Base-by-base conservation (phyloP, 306 rosid species). In the Mimosa pudica region DNA sequence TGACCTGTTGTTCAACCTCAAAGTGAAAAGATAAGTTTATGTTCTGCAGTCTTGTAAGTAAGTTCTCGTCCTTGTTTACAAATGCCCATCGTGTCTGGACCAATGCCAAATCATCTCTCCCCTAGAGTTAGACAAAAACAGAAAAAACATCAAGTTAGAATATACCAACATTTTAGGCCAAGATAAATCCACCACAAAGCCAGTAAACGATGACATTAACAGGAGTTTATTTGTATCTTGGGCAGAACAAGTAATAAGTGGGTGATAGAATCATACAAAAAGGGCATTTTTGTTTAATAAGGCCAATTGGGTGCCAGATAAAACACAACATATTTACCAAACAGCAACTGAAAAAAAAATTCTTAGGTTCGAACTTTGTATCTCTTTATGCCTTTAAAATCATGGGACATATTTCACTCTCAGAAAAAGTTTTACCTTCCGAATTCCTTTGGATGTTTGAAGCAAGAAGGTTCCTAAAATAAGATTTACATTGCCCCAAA, bases 1-100 rank as follows among this genome's bases (percentile, higher is more conserved):
- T 95, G 81, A 95, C 99, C 86, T 95, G 98, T 79, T 95, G 99
- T 82, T 95, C 99, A 79, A 93, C 97, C 88, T 95, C 99, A 77
- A 95, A 95, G 91, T 95, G 99, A 87, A 95, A 95, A 3, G 97
- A 88, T 75, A 95, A 86, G 81, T 95, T 95, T 77, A 95, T 89
- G 82, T 93, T 93, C 88, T 95, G 98, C 87, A 95, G 84, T 81
- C 98, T 93, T 9, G 99, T 95, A 70, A 95, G 98, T 89, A 95
- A 83, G 90, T 95, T 95, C 89, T 95, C 99, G 44, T 95, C 99
- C 91, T 90, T 95, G 93, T 95, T 95, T 66, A 95, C 99, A 74
- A 95, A 95, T 57, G 96, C 79, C 99, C 99, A 95, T 83, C 98
- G 93, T 72, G 99, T 84, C 83, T 95, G 98, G 78, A 95, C 98